Evolutionary conservation across 768 basidiomycete genomes (phyloP).

Genomic region (Pleurotus citrinopileatus): DNA sequence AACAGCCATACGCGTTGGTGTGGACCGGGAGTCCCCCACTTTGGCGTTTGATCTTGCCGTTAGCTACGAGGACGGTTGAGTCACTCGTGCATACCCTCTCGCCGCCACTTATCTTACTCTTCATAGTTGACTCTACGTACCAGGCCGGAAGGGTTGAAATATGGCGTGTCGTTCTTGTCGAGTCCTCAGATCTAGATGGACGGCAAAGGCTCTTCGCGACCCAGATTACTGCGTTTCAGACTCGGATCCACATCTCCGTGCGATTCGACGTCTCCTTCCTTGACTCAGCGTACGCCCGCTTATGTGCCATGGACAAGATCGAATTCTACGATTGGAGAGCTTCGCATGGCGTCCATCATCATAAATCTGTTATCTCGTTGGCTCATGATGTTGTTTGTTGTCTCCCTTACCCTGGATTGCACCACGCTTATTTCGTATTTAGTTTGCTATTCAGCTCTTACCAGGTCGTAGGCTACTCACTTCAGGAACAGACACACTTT

Average conservation of each 20-base stretch:
- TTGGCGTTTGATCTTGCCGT: neutral
- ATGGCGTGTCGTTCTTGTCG: neutral
- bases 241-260: neutral
- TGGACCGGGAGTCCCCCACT: neutral
- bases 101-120: neutral
- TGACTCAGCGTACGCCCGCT: neutral
- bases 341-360: neutral
- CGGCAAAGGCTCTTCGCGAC: neutral
- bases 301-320: neutral
- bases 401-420: too few species aligned
- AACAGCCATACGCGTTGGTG: neutral
- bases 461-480: neutral
- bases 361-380: too few species aligned
- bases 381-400: too few species aligned
- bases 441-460: neutral
- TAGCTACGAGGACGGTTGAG: neutral
- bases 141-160: neutral
- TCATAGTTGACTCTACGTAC: neutral
- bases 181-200: too few species aligned
- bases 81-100: neutral
- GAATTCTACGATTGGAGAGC: neutral
- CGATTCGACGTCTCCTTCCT: neutral
- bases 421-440: neutral
- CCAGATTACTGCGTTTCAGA: neutral
- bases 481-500: too few species aligned